Conservation (phyloP, 108 stramenopile species). For the Pinguiococcus pyrenoidosus region DNA sequence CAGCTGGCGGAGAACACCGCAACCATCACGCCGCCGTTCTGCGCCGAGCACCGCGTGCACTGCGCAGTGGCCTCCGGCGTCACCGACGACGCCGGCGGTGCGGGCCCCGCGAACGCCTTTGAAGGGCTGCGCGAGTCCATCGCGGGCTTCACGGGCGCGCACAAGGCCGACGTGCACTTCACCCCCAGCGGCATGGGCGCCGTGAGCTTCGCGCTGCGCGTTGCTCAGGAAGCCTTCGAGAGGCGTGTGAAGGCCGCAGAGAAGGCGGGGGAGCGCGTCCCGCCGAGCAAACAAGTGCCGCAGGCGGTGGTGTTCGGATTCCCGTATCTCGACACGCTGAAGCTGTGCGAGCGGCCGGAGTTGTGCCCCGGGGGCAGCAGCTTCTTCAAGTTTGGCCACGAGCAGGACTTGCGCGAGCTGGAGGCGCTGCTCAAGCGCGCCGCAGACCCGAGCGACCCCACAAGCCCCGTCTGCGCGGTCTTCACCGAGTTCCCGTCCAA, state of each 20-base stretch:
- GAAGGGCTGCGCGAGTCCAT: constrained; percentile 17
- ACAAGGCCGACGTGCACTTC: constrained; percentile 33
- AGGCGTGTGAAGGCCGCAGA: background rate
- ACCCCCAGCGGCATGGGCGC: constrained; percentile 47
- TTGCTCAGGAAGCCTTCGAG: constrained; percentile 25
- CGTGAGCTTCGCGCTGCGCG: constrained; percentile 40
- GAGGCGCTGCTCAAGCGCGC: constrained; percentile 17
- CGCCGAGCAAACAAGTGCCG: background rate
- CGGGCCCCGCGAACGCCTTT: background rate
- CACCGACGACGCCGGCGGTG: constrained; percentile 1
- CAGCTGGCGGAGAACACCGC: constrained; percentile 5
- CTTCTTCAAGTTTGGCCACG: constrained; percentile 52
- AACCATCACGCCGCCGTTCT: constrained; percentile 1
- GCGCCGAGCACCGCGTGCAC: background rate
- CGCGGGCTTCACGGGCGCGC: constrained; percentile 33
- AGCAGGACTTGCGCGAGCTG: constrained; percentile 33
- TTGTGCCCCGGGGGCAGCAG: constrained; percentile 42
- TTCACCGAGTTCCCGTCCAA: constrained; percentile 59
- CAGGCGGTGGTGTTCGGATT: constrained; percentile 54
- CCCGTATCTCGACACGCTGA: constrained; percentile 59
- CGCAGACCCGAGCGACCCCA: background rate
- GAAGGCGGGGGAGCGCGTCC: constrained; percentile 27
- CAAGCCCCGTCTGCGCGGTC: constrained; percentile 25
- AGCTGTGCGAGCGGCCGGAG: constrained; percentile 46
- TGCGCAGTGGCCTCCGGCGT: no score